Conservation (phyloP, 495 filamentous ascomycete species). For the Pseudomonodictys pantanalensis region DNA sequence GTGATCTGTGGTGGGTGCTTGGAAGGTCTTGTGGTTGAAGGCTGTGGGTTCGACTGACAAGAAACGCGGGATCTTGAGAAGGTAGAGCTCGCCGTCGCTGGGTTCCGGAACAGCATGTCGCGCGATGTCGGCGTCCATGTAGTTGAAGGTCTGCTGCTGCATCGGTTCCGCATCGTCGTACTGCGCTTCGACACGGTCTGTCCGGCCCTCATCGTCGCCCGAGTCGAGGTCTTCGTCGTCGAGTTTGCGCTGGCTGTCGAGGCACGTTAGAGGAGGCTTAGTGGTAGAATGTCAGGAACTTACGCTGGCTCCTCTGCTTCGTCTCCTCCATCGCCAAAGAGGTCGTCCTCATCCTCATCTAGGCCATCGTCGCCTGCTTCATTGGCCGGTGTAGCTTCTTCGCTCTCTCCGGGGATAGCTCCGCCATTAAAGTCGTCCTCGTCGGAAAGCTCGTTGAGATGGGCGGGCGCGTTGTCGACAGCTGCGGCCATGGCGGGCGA, state of each 20-base stretch:
- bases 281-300: slow-evolving; percentile 21
- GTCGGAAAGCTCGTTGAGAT: slow-evolving; percentile 33
- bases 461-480: slow-evolving; percentile 24
- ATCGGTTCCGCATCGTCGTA: slow-evolving; percentile 30
- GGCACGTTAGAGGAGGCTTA: slow-evolving; percentile 32
- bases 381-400: slow-evolving; percentile 22
- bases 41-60: slow-evolving; percentile 70
- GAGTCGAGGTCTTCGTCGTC: slow-evolving; percentile 78
- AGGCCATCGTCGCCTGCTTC: slow-evolving; percentile 25
- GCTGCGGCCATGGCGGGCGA: slow-evolving; percentile 38
- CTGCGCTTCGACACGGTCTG: slow-evolving; percentile 45
- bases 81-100: slow-evolving; percentile 60
- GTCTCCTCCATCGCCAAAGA: slow-evolving; percentile 41
- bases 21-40: slow-evolving; percentile 71
- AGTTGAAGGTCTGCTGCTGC: slow-evolving; percentile 31
- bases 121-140: slow-evolving; percentile 40
- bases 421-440: slow-evolving; percentile 31
- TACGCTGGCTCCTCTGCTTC: slow-evolving; percentile 39
- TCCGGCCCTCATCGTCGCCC: slow-evolving; percentile 65
- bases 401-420: slow-evolving; percentile 23
- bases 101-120: slow-evolving; percentile 65
- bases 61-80: slow-evolving; percentile 76
- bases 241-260: slow-evolving; percentile 52
- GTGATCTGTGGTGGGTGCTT: slow-evolving; percentile 58
- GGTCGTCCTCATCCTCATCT: slow-evolving; percentile 37